Base-by-base conservation (phyloP, 2,329 filamentous ascomycete genomes). In the Verticillium tricorpus region DNA sequence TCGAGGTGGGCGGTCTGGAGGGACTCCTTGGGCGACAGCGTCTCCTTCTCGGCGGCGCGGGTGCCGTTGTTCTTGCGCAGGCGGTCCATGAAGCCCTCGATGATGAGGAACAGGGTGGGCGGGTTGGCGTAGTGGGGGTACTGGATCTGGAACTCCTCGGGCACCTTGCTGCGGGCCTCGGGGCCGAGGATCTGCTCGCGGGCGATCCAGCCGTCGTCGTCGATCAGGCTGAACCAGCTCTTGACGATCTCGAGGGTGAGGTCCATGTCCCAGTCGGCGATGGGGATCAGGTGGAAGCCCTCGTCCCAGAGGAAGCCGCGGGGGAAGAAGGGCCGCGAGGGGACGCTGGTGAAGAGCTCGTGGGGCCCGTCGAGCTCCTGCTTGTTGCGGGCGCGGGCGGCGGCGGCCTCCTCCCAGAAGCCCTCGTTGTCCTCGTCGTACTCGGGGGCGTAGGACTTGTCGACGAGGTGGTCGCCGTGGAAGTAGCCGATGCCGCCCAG, bases 71-170 rank as follows among this genome's bases (percentile, higher is more conserved):
- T 72, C 64, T 78, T 78, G 62, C 87, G 84, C 39, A 96, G 82
- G 72, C 91, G 93, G 72, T 92, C 89, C 70, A 96, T 86, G 71
- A 97, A 93, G 11, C 84, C 84, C 67, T 96, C 92, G 17, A 99
- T 82, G 63, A 95, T 88, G 71, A 98, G 87, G 77, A 97, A 97
- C 1, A 98, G 83, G 0, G 95, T 98, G 0, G 95, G 95, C 0
- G 95, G 95, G 75, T 99, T 99, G 59, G 95, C 95, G 70, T 97
- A 97, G 74, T 98, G 93, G 28, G 95, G 94, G 72, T 98, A 98
- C 72, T 98, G 95, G 15, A 93, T 85, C 70, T 96, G 93, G 74
- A 99, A 99, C 75, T 98, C 93, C 5, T 82, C 75, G 0, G 95
- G 95, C 2, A 99, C 95, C 77, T 97, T 98, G 82, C 90, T 97